Evolutionary conservation across 176 grass and related monocot species (phyloP).

Genomic region (Oryza australiensis): DNA sequence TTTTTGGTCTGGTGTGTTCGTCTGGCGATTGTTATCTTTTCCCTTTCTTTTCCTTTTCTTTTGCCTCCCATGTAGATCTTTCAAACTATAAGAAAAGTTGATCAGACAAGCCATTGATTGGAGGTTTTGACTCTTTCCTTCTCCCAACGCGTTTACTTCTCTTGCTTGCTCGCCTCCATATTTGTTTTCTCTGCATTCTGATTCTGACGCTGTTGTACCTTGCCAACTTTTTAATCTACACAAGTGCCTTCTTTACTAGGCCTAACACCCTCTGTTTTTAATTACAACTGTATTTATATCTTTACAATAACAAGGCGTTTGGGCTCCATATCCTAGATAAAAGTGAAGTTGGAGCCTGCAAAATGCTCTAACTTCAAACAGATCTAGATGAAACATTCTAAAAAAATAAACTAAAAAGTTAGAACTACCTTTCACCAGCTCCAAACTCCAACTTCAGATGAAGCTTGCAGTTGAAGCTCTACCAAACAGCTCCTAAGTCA

Average conservation of each 20-base stretch:
- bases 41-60: not conserved
- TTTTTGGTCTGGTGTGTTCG: constrained; percentile 17
- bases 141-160: constrained; percentile 46
- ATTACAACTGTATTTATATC: too few species aligned
- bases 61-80: not conserved
- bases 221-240: constrained; percentile 17
- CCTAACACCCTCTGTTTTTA: too few species aligned
- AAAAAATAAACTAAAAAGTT: too few species aligned
- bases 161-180: not conserved
- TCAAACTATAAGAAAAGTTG: not conserved
- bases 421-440: too few species aligned
- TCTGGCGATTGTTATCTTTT: not conserved
- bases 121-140: constrained; percentile 32
- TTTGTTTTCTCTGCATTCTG: not conserved
- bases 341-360: too few species aligned
- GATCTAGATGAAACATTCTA: too few species aligned
- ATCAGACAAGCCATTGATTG: constrained; percentile 36
- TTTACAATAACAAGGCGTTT: too few species aligned
- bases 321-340: too few species aligned
- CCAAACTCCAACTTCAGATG: too few species aligned
- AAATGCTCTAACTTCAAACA: too few species aligned
- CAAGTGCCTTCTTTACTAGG: not conserved
- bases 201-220: constrained; percentile 31
- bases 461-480: too few species aligned
- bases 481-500: too few species aligned